Evolutionary conservation across 75 land plant genomes (phyloP), one percentile per base, ranked within the genome.

Genomic region (Larix kaempferi): DNA sequence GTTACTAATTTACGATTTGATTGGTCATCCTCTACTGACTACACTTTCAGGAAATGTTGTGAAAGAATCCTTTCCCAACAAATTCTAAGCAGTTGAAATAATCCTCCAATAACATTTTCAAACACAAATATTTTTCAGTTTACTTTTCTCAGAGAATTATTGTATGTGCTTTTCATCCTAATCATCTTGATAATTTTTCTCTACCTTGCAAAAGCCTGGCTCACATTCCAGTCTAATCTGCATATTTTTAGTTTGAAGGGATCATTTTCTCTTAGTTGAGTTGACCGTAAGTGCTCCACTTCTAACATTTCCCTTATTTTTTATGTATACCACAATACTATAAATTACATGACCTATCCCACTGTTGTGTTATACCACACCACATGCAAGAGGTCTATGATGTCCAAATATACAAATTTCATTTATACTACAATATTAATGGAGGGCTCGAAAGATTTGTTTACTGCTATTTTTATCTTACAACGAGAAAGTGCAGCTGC

Each of bases 1-100:
- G 84, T 69, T 49, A 92, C 85, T 55, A 92, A 87, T 55, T 88
- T 88, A 37, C 94, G 57, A 6, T 92, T 92, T 19, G 92, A 85
- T 75, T 92, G 88, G 74, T 90, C 94, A 15, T 82, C 81, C 78
- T 92, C 94, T 6, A 90, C 94, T 57, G 90, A 71, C 63, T 90
- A 56, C 64, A 92, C 94, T 64, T 88, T 88, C 57, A 92, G 72
- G 23, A 69, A 81, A 80, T 74, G 86, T 72, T 83, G 82, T 56
- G 85, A 80, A 39, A 86, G 80, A 41, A 83, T 81, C 73, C 74
- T 83, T 76, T 84, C 85, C 89, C 87, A 82, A 19, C 74, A 67
- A 21, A 67, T 67, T 67, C 71, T 67, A 39, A 67, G 71, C 17
- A n/a, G 49, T 39, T 39, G 72, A n/a, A n/a, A n/a, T n/a, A n/a